Percentiles rank a stretch among this genome's conserved stretches.
Conservation (phyloP, 805 yeast genomes). For the Lipomyces starkeyi region DNA sequence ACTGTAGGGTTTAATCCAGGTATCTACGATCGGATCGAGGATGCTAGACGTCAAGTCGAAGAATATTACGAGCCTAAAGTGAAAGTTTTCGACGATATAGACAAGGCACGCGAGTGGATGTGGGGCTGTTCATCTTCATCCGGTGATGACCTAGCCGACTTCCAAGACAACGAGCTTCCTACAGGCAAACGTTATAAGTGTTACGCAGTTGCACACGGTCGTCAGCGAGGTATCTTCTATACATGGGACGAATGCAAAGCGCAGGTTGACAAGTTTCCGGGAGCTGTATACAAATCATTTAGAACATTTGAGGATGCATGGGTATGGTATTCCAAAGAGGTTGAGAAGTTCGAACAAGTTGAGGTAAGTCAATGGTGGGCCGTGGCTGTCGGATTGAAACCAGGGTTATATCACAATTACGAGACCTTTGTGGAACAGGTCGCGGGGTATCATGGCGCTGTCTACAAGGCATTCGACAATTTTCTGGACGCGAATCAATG, state of each 20-base stretch:
- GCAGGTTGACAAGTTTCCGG: constrained; percentile 61
- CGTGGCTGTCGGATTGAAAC: constrained; percentile 8
- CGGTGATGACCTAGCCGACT: constrained; percentile 6
- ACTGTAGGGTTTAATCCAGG: constrained; percentile 10
- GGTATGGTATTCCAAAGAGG: constrained; percentile 40
- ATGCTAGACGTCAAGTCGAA: constrained; percentile 3
- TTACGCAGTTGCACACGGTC: constrained; percentile 66
- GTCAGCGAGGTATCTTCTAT: constrained; percentile 60
- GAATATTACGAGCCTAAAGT: background rate
- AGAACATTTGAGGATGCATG: constrained; percentile 55
- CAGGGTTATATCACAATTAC: background rate
- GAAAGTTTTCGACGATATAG: constrained; percentile 2
- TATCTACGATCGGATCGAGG: constrained; percentile 9
- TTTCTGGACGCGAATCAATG: background rate
- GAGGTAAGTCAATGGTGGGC: background rate
- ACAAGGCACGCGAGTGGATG: constrained; percentile 7
- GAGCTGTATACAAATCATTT: constrained; percentile 66
- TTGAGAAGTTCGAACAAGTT: constrained; percentile 24
- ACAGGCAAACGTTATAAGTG: constrained; percentile 44
- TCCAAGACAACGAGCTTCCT: background rate
- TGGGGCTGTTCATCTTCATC: background rate
- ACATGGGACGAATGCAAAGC: constrained; percentile 58
- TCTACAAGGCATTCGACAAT: background rate
- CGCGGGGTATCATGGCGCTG: background rate
- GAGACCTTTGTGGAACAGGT: constrained; percentile 1